Percentiles rank a stretch among this genome's conserved stretches.
phyloP scores from a whole-genome alignment of 2,329 filamentous ascomycete species.

The Ciborinia camelliae region DNA sequence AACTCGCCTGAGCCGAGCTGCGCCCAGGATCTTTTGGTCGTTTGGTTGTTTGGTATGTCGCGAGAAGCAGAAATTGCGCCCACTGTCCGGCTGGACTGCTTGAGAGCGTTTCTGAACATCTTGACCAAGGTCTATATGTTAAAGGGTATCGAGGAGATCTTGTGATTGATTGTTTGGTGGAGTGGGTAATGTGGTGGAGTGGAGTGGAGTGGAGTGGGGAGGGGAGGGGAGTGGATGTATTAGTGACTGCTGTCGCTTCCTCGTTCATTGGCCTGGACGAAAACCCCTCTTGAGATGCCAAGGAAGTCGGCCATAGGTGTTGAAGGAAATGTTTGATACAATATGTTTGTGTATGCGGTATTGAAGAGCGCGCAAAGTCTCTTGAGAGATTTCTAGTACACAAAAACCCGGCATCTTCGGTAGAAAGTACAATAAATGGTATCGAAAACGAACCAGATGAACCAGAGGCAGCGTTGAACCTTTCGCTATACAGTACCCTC shows the following conservation, averaged over 20 bases:
- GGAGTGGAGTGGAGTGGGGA: no score
- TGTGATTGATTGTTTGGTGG: no score
- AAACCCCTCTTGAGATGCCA: conserved; percentile 15
- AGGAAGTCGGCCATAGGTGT: conserved; percentile 17
- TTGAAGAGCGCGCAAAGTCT: neutral
- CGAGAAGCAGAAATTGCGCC: conserved; percentile 88
- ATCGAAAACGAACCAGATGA: neutral
- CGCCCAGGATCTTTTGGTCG: no score
- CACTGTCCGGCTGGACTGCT: conserved; percentile 93
- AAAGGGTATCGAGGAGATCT: conserved; percentile 50
- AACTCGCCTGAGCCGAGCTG: no score
- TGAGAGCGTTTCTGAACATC: conserved; percentile 98
- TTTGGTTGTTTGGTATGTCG: no score
- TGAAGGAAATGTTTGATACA: conserved; percentile 10
- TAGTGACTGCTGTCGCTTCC: conserved; percentile 15
- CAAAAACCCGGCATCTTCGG: neutral
- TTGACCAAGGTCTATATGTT: conserved; percentile 52
- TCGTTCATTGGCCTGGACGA: conserved; percentile 16
- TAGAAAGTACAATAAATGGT: neutral
- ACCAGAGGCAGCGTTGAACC: no score
- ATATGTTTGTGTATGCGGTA: neutral
- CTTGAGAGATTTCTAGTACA: neutral
- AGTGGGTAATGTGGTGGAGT: no score
- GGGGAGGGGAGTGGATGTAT: no score
- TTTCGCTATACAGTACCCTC: no score